These are phyloP conservation scores for Globisporangium orthogonon DNA, from an alignment of 352 stramenopile species.

Conservation along the genomic window DNA sequence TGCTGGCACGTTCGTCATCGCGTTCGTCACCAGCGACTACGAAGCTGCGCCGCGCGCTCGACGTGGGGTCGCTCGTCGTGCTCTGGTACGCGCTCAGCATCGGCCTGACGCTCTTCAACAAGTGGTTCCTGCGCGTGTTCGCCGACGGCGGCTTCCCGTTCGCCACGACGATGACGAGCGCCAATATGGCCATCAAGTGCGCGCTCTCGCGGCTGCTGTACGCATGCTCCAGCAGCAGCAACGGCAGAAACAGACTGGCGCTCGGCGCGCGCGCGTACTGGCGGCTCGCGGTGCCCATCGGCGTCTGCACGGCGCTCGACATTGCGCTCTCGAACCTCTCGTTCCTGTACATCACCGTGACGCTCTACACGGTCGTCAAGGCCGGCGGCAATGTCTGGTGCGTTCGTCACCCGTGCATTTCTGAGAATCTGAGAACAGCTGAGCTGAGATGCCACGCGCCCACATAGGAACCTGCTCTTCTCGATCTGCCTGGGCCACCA, in stretches of 20 bases:
- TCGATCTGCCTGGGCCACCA: constrained; percentile 74
- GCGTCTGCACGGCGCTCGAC: constrained; percentile 74
- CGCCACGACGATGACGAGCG: constrained; percentile 68
- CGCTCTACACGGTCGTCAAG: constrained; percentile 85
- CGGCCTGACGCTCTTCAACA: constrained; percentile 83
- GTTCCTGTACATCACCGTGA: constrained; percentile 84
- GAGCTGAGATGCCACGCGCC: not conserved
- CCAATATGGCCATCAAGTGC: constrained; percentile 81
- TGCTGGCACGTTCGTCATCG: constrained; percentile 8
- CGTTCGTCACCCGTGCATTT: not conserved
- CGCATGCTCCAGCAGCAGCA: constrained; percentile 14
- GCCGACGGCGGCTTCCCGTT: constrained; percentile 63
- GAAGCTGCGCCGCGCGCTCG: constrained; percentile 18
- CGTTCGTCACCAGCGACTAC: constrained; percentile 11
- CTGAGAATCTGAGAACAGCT: no score
- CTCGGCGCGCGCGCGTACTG: constrained; percentile 41
- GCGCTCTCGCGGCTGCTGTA: constrained; percentile 50
- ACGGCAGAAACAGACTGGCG: not conserved
- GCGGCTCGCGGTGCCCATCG: constrained; percentile 70
- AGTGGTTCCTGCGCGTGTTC: constrained; percentile 78
- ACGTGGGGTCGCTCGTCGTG: constrained; percentile 67
- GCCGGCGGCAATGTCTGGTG: constrained; percentile 70
- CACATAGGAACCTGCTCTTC: constrained; percentile 60
- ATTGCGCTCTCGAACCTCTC: constrained; percentile 82
- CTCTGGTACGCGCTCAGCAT: constrained; percentile 84